Base-by-base conservation (phyloP, 192 early-diverging fungal genomes). In the Umbelopsis sp. region DNA sequence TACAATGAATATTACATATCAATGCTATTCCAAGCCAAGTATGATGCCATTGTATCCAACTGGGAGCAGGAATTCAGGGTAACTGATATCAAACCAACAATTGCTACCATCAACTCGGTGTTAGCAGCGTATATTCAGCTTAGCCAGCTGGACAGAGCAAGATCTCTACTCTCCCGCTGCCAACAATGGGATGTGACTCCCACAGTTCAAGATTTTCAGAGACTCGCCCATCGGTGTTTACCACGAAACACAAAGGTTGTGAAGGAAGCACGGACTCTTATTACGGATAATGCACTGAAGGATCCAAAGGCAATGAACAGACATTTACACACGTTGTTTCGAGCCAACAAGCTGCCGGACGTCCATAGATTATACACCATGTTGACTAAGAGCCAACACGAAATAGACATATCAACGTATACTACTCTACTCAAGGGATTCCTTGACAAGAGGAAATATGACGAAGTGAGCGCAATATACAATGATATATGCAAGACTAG, bases 1-100 rank as follows among this genome's bases (percentile, higher is more conserved):
- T 80, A 80, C 47, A 72, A 75, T 32, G 78, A 80, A 31, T 80
- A 70, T 29, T 74, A 75, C 45, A 71, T 75, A 47, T 65, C 69
- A 11, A 66, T 72, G 26, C 6, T 80, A 14, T 80, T 68, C n/a
- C 71, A 73, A 22, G 53, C 72, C 11, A 70, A 74, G 20, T 72
- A 75, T 45, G 22, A 73, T 12, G 76, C 65, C 17, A 73, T 77
- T 47, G 31, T 73, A 47, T 56, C 43, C 34, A 70, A 54, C 31
- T 77, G 36, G 45, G 43, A 77, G 20, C 24, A 52, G 0, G 47
- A 56, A 2, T 73, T 77, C 32, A 7, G 9, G 0, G 14, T 24
- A 10, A 26, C 26, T 7, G 25, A 25, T 6, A 45, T 70, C 9
- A 65, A 68, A 2, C 54, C 75, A 11, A 76, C 72, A 45, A n/a